A percentile compares a stretch with the other conserved stretches of the same genome.
These are phyloP conservation scores for Fragaria ananassa DNA, from an alignment of 306 rosid genomes.

Conservation along the genomic window DNA sequence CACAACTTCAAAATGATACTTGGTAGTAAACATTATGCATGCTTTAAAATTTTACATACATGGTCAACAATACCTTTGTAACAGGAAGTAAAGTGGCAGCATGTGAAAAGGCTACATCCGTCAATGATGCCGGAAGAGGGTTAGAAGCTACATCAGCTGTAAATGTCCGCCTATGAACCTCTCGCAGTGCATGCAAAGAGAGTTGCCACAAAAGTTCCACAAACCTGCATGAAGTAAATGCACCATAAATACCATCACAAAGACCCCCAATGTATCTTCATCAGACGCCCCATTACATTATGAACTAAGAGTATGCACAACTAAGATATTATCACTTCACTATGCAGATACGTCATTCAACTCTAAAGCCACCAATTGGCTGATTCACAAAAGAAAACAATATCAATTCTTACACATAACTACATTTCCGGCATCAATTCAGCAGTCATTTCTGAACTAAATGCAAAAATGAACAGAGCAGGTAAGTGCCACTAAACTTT, in stretches of 20 bases:
- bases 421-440: background rate
- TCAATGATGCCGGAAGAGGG: constrained; percentile 87
- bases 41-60: background rate
- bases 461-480: background rate
- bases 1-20: background rate
- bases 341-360: background rate
- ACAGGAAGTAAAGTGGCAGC: constrained; percentile 98
- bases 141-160: constrained; percentile 80
- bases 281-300: background rate
- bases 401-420: background rate
- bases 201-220: constrained; percentile 99
- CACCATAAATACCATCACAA: constrained; percentile 4
- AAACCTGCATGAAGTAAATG: constrained; percentile 56
- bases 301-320: background rate
- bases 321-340: background rate
- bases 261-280: background rate
- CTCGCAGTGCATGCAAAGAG: constrained; percentile 95
- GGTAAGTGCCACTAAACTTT: background rate
- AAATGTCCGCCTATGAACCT: constrained; percentile 93
- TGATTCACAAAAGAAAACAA: background rate
- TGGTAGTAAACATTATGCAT: background rate
- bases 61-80: constrained; percentile 60
- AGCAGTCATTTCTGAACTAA: background rate
- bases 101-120: constrained; percentile 97
- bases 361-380: background rate